Evolutionary conservation across 164 flowering plant genomes (phyloP).

Genomic region (Annona cherimola): DNA sequence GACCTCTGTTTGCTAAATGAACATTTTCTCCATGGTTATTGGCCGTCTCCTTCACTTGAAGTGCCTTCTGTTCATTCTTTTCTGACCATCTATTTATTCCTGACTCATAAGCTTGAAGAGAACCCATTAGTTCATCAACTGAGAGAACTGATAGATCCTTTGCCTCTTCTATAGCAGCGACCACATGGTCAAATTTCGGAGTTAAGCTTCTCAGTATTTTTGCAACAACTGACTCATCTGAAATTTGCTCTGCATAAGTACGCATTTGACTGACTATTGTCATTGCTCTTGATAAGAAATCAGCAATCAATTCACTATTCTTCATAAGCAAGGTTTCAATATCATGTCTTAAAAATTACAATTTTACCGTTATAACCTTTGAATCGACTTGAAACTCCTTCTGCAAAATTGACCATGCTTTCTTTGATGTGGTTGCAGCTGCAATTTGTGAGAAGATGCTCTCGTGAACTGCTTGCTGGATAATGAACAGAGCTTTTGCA

Average conservation of each 20-base stretch:
- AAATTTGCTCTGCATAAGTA: conserved; percentile 7
- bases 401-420: conserved; percentile 8
- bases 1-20: too few species aligned
- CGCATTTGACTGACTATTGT: conserved; percentile 13
- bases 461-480: conserved; percentile 13
- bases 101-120: conserved; percentile 10
- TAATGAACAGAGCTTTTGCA: conserved; percentile 7
- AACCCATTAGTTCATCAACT: conserved; percentile 7
- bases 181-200: conserved; percentile 11
- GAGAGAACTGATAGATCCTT: not conserved
- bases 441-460: conserved; percentile 2
- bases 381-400: conserved; percentile 6
- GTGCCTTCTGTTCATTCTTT: not conserved
- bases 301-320: conserved; percentile 7
- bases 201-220: conserved; percentile 16
- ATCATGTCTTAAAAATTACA: conserved; percentile 11
- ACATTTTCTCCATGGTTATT: too few species aligned
- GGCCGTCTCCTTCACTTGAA: not conserved
- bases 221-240: conserved; percentile 7
- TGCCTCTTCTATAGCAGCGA: conserved; percentile 13
- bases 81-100: not conserved
- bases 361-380: conserved; percentile 12
- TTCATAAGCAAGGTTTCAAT: conserved; percentile 15
- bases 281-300: conserved; percentile 8
- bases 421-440: conserved; percentile 2